Evolutionary conservation across 148 eudicot genomes (phyloP).

Genomic region (Rhododendron ferrugineum): DNA sequence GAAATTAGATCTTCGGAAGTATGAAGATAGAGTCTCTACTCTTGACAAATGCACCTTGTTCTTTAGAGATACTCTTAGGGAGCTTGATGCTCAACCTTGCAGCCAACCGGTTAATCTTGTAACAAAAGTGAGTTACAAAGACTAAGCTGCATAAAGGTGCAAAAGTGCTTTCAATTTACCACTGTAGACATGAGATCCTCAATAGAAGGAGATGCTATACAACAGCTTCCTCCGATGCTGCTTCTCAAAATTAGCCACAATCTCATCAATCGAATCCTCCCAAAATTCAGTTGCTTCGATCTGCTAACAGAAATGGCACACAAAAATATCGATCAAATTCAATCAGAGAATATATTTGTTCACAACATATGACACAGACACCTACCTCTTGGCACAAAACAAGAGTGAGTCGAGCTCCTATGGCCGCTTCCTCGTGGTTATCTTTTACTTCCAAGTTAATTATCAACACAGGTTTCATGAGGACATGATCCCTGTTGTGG

Average conservation of each 20-base stretch:
- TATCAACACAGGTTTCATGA: conserved; percentile 74
- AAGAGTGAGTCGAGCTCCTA: conserved; percentile 80
- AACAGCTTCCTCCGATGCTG: conserved; percentile 71
- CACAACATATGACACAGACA: neutral
- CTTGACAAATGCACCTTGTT: neutral
- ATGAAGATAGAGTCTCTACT: neutral
- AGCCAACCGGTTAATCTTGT: neutral
- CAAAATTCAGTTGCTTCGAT: conserved; percentile 74
- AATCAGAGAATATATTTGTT: neutral
- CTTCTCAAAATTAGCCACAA: conserved; percentile 62
- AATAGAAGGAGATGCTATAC: conserved; percentile 81
- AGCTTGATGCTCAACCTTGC: neutral
- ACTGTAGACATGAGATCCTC: conserved; percentile 11
- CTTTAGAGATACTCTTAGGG: neutral
- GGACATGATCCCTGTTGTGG: conserved; percentile 66
- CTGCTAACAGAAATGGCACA: conserved; percentile 29
- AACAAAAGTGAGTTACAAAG: neutral
- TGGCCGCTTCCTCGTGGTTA: conserved; percentile 95
- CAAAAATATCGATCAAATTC: neutral
- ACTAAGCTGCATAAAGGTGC: neutral
- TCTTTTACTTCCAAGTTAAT: conserved; percentile 93
- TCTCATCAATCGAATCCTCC: conserved; percentile 75
- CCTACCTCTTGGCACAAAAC: conserved; percentile 80
- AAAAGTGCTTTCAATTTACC: neutral
- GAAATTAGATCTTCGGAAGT: neutral